These are phyloP conservation scores for Nigrograna mackinnonii DNA, from an alignment of 2,329 filamentous ascomycete species.

Conservation along the genomic window DNA sequence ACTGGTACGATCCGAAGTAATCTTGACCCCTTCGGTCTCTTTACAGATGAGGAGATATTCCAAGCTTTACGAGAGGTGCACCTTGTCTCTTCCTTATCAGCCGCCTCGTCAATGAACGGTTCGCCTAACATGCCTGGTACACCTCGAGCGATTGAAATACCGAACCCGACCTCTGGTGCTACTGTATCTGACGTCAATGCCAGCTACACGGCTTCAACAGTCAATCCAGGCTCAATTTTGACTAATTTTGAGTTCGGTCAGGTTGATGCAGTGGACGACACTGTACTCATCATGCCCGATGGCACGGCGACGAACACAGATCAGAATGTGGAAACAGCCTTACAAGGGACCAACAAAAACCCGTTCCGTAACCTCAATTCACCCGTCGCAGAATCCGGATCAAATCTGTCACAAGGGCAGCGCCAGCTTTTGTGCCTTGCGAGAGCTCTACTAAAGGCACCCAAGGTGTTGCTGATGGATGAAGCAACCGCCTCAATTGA, in stretches of 20 bases:
- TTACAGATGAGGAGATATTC: slow-evolving; percentile 90
- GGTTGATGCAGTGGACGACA: slow-evolving; percentile 30
- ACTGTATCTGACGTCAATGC: slow-evolving; percentile 28
- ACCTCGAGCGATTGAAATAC: slow-evolving; percentile 31
- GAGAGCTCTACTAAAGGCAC: slow-evolving; percentile 86
- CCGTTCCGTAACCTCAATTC: slow-evolving; percentile 87
- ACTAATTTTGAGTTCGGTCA: slow-evolving; percentile 30
- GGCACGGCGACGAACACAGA: slow-evolving; percentile 30
- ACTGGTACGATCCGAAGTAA: slow-evolving; percentile 90
- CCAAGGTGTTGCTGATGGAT: slow-evolving; percentile 97
- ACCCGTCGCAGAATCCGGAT: slow-evolving; percentile 84
- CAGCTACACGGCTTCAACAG: slow-evolving; percentile 32
- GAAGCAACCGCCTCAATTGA: slow-evolving; percentile 98
- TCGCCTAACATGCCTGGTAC: slow-evolving; percentile 23
- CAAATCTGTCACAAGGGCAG: slow-evolving; percentile 94
- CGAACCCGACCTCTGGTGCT: slow-evolving; percentile 31
- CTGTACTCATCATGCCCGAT: slow-evolving; percentile 34
- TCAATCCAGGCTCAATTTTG: slow-evolving; percentile 35
- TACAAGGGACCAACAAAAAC: slow-evolving; percentile 81
- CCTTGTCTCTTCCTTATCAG: slow-evolving; percentile 64
- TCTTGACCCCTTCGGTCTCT: slow-evolving; percentile 86
- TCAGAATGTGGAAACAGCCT: slow-evolving; percentile 26
- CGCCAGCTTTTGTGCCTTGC: slow-evolving; percentile 93
- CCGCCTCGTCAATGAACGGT: slow-evolving; percentile 28
- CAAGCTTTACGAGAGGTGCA: slow-evolving; percentile 85